Evolutionary conservation across 2,329 filamentous ascomycete genomes (phyloP).

Genomic region (Monosporascus ibericus): DNA sequence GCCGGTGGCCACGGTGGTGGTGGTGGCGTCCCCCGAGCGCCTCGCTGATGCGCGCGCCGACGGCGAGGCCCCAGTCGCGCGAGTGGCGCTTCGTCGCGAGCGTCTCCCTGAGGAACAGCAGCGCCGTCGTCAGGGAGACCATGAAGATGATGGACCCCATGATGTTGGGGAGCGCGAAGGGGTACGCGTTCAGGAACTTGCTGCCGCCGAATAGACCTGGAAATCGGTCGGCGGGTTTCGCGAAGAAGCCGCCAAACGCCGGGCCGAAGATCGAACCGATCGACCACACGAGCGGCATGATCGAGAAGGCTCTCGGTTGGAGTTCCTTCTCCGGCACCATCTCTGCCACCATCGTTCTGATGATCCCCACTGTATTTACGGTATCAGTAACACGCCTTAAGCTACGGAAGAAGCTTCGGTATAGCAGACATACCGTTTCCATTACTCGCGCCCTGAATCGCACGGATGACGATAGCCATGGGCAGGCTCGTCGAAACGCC

Average conservation of each 20-base stretch:
- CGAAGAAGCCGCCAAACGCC: slow-evolving; percentile 79
- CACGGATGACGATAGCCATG: slow-evolving; percentile 74
- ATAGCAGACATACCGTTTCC: slow-evolving; percentile 59
- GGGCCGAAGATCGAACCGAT: slow-evolving; percentile 85
- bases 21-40: slow-evolving; percentile 23
- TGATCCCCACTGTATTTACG: slow-evolving; percentile 65
- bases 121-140: slow-evolving; percentile 65
- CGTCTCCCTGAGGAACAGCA: slow-evolving; percentile 83
- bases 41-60: slow-evolving; percentile 61
- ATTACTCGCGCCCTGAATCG: slow-evolving; percentile 76
- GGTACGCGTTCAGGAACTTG: slow-evolving; percentile 66
- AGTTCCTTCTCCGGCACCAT: slow-evolving; percentile 82
- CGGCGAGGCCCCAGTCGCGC: slow-evolving; percentile 67
- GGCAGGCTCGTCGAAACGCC: slow-evolving; percentile 73
- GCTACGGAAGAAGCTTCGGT: not conserved
- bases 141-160: slow-evolving; percentile 72
- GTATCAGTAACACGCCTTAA: slow-evolving; percentile 11
- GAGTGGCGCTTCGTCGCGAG: slow-evolving; percentile 62
- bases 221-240: slow-evolving; percentile 70
- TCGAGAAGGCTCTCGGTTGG: slow-evolving; percentile 81
- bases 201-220: slow-evolving; percentile 63
- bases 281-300: slow-evolving; percentile 90
- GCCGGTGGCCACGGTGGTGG: slow-evolving; percentile 18
- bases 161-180: slow-evolving; percentile 80
- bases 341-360: slow-evolving; percentile 87